phyloP scores from a whole-genome alignment of 495 filamentous ascomycete genomes.

The Penicillium canescens region DNA sequence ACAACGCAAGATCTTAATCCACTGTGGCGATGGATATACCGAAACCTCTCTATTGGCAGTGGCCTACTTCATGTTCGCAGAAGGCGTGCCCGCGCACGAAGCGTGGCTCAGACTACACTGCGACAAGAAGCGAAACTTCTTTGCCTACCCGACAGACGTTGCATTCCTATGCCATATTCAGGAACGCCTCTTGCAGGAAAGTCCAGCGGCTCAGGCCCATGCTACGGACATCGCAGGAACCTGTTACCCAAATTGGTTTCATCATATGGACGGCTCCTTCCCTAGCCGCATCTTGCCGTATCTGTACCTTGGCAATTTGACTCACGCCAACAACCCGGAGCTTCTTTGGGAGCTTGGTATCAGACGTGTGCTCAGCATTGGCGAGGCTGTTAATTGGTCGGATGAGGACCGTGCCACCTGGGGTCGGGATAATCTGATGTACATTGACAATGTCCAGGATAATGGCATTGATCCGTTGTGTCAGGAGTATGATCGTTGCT shows the following conservation, averaged over 20 bases:
- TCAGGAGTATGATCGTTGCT: conserved; percentile 80
- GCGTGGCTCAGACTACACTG: conserved; percentile 88
- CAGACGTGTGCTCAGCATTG: conserved; percentile 86
- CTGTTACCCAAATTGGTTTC: conserved; percentile 74
- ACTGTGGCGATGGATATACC: conserved; percentile 95
- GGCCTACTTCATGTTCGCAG: conserved; percentile 88
- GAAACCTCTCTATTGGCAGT: conserved; percentile 85
- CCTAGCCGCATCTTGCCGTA: conserved; percentile 89
- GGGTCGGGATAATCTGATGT: conserved; percentile 72
- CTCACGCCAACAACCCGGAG: conserved; percentile 89
- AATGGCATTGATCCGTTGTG: conserved; percentile 94
- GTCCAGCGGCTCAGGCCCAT: conserved; percentile 30
- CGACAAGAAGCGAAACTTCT: conserved; percentile 85
- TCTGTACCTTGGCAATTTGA: conserved; percentile 92
- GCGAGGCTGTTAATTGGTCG: conserved; percentile 81
- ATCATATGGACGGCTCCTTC: conserved; percentile 83
- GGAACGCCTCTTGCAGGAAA: conserved; percentile 64
- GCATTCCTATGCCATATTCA: conserved; percentile 74
- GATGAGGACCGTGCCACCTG: conserved; percentile 65
- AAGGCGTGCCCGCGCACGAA: conserved; percentile 73
- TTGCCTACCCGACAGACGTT: conserved; percentile 90
- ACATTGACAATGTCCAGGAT: conserved; percentile 85
- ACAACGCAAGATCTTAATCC: conserved; percentile 73
- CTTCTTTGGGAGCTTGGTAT: conserved; percentile 80
- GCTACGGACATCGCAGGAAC: conserved; percentile 28